Percentiles rank a stretch among this genome's conserved stretches.
Evolutionary conservation across 2,329 filamentous ascomycete species (phyloP).

Genomic region (Pezicula carpinea): DNA sequence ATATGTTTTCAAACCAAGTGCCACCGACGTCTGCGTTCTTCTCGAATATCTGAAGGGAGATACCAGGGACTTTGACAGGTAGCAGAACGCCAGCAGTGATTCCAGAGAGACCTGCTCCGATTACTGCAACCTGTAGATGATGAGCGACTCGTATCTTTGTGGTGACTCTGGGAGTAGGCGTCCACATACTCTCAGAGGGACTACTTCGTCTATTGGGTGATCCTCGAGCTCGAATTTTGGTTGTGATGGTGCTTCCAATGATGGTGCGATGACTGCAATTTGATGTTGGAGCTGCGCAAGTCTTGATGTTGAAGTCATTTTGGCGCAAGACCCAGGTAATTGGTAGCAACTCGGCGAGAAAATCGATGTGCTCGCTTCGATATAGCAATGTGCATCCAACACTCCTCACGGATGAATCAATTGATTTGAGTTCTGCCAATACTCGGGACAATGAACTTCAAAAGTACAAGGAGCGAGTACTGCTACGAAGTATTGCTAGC

Average conservation of each 20-base stretch:
- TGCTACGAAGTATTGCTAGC: no score
- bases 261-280: slow-evolving; percentile 5
- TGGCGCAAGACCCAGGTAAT: no score
- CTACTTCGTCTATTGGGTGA: slow-evolving; percentile 27
- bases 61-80: slow-evolving; percentile 62
- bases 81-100: slow-evolving; percentile 61
- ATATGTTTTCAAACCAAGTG: slow-evolving; percentile 48
- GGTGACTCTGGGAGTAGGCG: background rate
- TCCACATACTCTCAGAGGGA: slow-evolving; percentile 5
- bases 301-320: background rate
- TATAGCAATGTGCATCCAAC: no score
- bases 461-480: no score
- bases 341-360: no score
- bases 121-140: slow-evolving; percentile 45
- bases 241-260: background rate
- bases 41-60: slow-evolving; percentile 62
- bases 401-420: no score
- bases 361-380: no score
- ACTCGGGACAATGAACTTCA: no score
- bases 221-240: slow-evolving; percentile 33
- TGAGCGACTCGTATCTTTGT: background rate
- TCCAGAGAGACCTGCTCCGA: slow-evolving; percentile 61
- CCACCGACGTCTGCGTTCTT: slow-evolving; percentile 61
- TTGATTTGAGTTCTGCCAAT: no score
- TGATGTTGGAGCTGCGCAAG: slow-evolving; percentile 35